Evolutionary conservation across 345 rosid genomes (phyloP).

Genomic region (Salix caprea): DNA sequence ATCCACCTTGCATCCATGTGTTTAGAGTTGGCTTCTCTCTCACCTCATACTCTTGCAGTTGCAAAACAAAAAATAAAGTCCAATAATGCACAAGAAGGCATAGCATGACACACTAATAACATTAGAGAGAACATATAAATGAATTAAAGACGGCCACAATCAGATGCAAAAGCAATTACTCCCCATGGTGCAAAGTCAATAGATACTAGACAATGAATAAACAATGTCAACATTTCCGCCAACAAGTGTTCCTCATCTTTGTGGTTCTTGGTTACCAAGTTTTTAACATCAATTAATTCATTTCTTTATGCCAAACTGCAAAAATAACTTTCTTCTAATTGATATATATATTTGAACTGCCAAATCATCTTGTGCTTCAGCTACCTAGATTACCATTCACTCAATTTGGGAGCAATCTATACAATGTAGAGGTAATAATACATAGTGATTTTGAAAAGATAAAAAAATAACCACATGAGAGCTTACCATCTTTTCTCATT

Average conservation of each 20-base stretch:
- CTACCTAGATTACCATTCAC: background rate
- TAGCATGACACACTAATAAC: background rate
- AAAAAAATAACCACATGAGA: background rate
- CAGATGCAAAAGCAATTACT: background rate
- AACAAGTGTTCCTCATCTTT: background rate
- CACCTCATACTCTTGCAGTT: constrained; percentile 81
- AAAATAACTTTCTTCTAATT: background rate
- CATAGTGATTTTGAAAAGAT: background rate
- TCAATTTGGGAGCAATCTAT: background rate
- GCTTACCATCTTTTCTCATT: constrained; percentile 92
- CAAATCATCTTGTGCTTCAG: background rate
- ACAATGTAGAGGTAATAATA: background rate
- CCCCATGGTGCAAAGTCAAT: background rate
- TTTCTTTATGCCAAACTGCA: background rate
- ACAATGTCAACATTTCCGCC: background rate
- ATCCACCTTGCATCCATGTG: constrained; percentile 91
- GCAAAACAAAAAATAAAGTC: constrained; percentile 20
- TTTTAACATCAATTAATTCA: background rate
- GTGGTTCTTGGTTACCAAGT: background rate
- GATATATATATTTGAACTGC: background rate
- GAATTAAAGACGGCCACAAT: background rate
- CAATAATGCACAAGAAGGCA: background rate
- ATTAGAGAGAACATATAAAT: background rate
- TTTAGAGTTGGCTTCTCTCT: constrained; percentile 65
- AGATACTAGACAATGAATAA: background rate